These are phyloP conservation scores for Ocimum tenuiflorum DNA, from an alignment of 257 asterid species.

Conservation along the genomic window DNA sequence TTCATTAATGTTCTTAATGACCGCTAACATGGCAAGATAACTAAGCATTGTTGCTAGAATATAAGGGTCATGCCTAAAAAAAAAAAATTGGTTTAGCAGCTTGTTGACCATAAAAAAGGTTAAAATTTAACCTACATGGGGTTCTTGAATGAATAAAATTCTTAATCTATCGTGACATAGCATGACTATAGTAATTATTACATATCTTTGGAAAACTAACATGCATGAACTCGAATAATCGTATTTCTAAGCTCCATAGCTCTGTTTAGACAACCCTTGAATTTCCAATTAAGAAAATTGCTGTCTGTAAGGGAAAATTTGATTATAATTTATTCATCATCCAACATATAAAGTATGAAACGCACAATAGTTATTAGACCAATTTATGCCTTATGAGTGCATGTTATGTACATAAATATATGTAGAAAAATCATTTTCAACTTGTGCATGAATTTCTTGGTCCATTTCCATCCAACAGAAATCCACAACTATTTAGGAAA, in stretches of 20 bases:
- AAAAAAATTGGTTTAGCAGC: no score
- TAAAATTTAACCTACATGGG: no score
- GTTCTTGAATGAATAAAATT: no score
- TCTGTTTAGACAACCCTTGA: conserved; percentile 5
- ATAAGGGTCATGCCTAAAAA: no score
- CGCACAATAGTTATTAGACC: conserved; percentile 18
- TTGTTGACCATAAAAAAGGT: no score
- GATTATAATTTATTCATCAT: conserved; percentile 6
- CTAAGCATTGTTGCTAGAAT: no score
- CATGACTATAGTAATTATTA: no score
- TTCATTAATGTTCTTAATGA: no score
- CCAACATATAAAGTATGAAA: conserved; percentile 17
- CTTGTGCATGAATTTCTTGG: conserved; percentile 49
- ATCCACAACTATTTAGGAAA: conserved; percentile 5
- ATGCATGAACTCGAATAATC: neutral
- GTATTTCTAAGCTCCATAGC: neutral
- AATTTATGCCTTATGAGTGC: neutral
- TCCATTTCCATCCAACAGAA: conserved; percentile 24
- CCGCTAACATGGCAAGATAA: no score
- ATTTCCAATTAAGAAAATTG: conserved; percentile 3
- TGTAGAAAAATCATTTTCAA: conserved; percentile 27
- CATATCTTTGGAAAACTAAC: no score
- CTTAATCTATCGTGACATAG: no score
- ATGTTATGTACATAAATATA: neutral
- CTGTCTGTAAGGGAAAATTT: conserved; percentile 1